Base-by-base conservation (phyloP, 2,329 filamentous ascomycete genomes). In the Diaporthe nobilis region DNA sequence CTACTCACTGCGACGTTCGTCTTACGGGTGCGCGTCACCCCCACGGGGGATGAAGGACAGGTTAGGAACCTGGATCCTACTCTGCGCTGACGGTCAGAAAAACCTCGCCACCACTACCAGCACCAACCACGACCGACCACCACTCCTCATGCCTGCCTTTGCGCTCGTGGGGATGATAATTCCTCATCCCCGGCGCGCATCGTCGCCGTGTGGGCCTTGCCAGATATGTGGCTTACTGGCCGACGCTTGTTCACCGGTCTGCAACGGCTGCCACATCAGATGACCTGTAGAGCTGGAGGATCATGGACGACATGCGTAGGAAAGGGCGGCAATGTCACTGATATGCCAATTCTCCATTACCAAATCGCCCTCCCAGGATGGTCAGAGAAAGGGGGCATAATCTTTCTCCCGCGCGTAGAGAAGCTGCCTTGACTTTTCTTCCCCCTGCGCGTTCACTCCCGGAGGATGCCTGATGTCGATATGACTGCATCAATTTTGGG, bases 241-340 rank as follows among this genome's bases (percentile, higher is more conserved):
- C 72, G 55, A 51, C 55, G 60, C 28, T 72, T 61, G 57, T 55
- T 31, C 49, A 70, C 68, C 73, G 73, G 73, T 71, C 68, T 75
- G 55, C 58, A 60, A 63, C 63, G 51, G 67, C 55, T 65, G 70
- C 53, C 53, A 53, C 49, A 72, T 76, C 75, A 76, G 34, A 76
- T 75, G 75, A 76, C 58, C 25, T 55, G 31, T 47, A 67, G 53
- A 7, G 9, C 22, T n/a, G 51, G 31, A 53, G 63, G 63, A 68
- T 68, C 39, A 68, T 53, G 5, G 63, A 53, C 63, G 63, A 68
- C 44, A 51, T 68, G 63, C 63, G 20, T 25, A 39, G 63, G 28
- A 37, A 39, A 68, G 28, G 20, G 44, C 44, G 63, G 44, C 63
- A 37, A 49, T 22, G 63, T 51, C 31, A 13, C 20, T 15, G 34